phyloP scores from a whole-genome alignment of 2,329 filamentous ascomycete genomes.

The Penicillium polonicum region DNA sequence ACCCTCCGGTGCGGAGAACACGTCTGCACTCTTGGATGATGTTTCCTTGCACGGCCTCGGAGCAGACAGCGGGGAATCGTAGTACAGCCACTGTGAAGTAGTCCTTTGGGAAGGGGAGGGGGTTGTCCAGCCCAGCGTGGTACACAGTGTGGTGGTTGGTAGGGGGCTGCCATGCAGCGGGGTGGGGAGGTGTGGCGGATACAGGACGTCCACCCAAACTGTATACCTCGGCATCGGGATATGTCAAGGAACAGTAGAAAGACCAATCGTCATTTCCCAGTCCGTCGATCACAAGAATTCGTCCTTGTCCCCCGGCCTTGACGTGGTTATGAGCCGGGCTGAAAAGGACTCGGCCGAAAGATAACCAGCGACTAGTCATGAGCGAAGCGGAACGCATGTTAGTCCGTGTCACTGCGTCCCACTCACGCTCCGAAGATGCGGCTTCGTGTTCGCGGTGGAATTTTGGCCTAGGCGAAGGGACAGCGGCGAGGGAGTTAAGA shows the following conservation, averaged over 20 bases:
- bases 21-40: conserved; percentile 51
- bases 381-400: conserved; percentile 52
- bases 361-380: conserved; percentile 53
- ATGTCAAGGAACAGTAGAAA: conserved; percentile 52
- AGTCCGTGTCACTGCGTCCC: conserved; percentile 44
- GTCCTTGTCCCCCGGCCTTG: conserved; percentile 39
- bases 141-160: conserved; percentile 46
- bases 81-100: conserved; percentile 49
- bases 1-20: conserved; percentile 50
- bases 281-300: conserved; percentile 51
- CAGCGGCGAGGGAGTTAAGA: conserved; percentile 27
- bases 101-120: conserved; percentile 48
- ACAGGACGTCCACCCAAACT: conserved; percentile 41
- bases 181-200: conserved; percentile 35
- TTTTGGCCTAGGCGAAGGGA: conserved; percentile 23
- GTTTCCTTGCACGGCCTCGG: conserved; percentile 45
- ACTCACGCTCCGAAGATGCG: conserved; percentile 44
- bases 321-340: conserved; percentile 51
- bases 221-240: conserved; percentile 47
- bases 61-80: conserved; percentile 48
- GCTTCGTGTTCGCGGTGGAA: conserved; percentile 35
- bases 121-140: conserved; percentile 40
- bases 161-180: conserved; percentile 45
- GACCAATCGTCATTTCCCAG: conserved; percentile 55
- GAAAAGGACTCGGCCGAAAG: conserved; percentile 52